Evolutionary conservation across 768 basidiomycete genomes (phyloP).

Genomic region (Thelephora aurantiotincta): DNA sequence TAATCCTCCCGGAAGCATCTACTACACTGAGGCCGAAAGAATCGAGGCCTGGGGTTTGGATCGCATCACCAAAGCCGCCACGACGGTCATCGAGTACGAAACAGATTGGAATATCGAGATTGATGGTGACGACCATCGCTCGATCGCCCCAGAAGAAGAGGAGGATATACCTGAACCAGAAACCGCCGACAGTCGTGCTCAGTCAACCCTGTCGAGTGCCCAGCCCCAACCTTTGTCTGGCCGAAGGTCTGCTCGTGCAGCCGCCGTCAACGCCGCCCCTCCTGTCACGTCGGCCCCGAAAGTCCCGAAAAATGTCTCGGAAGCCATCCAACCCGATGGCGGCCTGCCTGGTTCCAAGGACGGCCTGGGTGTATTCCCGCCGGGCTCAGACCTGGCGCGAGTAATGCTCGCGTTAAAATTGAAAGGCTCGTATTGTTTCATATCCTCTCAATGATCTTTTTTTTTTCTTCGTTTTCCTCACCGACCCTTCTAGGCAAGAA

Average conservation of each 20-base stretch:
- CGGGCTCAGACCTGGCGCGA: conserved; percentile 57
- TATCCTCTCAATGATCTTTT: neutral
- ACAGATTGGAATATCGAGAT: conserved; percentile 77
- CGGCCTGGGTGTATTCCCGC: conserved; percentile 59
- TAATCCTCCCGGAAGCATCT: conserved; percentile 63
- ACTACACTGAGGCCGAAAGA: conserved; percentile 58
- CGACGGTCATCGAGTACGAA: conserved; percentile 70
- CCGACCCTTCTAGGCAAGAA: conserved; percentile 38
- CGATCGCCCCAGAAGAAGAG: conserved; percentile 27
- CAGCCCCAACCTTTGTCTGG: conserved; percentile 5
- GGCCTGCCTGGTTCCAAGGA: conserved; percentile 66
- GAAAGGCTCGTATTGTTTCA: conserved; percentile 34
- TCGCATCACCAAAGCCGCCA: conserved; percentile 54
- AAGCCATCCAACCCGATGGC: conserved; percentile 53
- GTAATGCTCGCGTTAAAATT: conserved; percentile 62
- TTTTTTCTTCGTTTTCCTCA: neutral
- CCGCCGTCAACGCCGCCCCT: conserved; percentile 28
- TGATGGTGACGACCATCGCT: conserved; percentile 26
- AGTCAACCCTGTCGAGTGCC: conserved; percentile 11
- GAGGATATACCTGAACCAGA: conserved; percentile 13
- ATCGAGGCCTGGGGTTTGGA: conserved; percentile 61
- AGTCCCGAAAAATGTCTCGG: conserved; percentile 23
- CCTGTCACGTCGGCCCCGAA: conserved; percentile 33
- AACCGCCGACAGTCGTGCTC: conserved; percentile 19
- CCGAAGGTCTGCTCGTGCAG: conserved; percentile 7